Base-by-base conservation (phyloP, 495 filamentous ascomycete species). In the Podospora pseudocomata region DNA sequence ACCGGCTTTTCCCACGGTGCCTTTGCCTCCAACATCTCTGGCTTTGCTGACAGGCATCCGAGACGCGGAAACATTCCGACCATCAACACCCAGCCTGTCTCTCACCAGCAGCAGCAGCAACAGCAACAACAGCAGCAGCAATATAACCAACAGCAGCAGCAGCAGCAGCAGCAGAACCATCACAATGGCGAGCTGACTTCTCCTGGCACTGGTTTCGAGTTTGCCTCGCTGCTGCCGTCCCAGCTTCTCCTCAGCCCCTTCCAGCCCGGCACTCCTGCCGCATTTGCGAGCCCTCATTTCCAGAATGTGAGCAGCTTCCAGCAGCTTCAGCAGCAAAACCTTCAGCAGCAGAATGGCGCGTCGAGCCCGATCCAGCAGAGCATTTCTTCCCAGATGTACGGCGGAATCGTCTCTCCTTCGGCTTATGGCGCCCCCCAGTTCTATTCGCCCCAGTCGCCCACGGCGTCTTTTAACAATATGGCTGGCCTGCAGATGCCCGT, bases 161-260 rank as follows among this genome's bases (percentile, higher is more conserved):
- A 77, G 68, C 71, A 73, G 28, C 78, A 77, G 68, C 75, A 73
- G 55, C 66, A 39, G 18, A 74, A 73, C 16, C 63, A 63, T 32
- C 61, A 64, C 65, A 86, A 82, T 73, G 81, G 80, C 57, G 94
- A 94, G 62, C 88, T 97, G 88, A 86, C 91, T 65, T 92, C 89
- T 13, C 93, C 95, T 23, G 93, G 92, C 64, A 93, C 92, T 54
- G 92, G 86, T 39, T 97, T 91, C 75, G 94, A 98, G 76, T 97
- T 97, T 79, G 97, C 95, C 57, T 94, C 96, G 60, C 85, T 99
- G 68, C 86, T 99, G 11, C 95, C 95, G 16, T 97, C 95, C 7
- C 92, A 97, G 79, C 86, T 99, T 71, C 88, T 99, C 27, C 88
- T 99, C 27, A 97, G 93, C 79, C 95, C 95, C 16, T 98, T 98